Percentiles rank a stretch among this genome's conserved stretches.
These are phyloP conservation scores for Aspergillus nidulans DNA, from an alignment of 495 filamentous ascomycete genomes.

Conservation along the genomic window DNA sequence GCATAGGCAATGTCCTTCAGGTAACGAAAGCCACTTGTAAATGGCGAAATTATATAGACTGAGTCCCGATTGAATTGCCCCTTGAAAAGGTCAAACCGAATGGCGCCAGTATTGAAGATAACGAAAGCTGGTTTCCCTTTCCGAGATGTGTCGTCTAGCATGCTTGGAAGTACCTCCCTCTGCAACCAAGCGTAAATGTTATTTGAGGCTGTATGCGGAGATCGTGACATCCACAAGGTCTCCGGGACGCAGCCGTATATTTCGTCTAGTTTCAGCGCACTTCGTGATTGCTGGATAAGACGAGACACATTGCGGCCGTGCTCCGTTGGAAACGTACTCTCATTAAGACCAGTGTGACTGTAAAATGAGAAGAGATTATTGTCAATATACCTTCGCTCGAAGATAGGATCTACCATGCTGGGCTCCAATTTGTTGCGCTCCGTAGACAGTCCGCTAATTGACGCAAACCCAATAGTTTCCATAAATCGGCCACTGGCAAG, in stretches of 20 bases:
- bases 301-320: slow-evolving; percentile 68
- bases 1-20: slow-evolving; percentile 74
- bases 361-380: slow-evolving; percentile 86
- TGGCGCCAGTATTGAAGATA: slow-evolving; percentile 81
- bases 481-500: slow-evolving; percentile 92
- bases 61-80: slow-evolving; percentile 85
- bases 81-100: slow-evolving; percentile 93
- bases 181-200: slow-evolving; percentile 83
- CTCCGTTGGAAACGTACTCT: slow-evolving; percentile 69
- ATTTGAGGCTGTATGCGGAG: slow-evolving; percentile 60
- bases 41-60: slow-evolving; percentile 81
- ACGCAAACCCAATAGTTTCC: slow-evolving; percentile 97
- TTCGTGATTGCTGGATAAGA: slow-evolving; percentile 67
- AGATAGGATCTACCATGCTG: slow-evolving; percentile 44
- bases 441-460: slow-evolving; percentile 64
- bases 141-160: slow-evolving; percentile 48
- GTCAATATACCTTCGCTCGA: slow-evolving; percentile 84
- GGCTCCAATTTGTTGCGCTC: slow-evolving; percentile 30
- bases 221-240: slow-evolving; percentile 74
- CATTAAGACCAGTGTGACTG: slow-evolving; percentile 71
- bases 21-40: slow-evolving; percentile 73
- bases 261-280: slow-evolving; percentile 65
- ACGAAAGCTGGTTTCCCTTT: slow-evolving; percentile 57
- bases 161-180: slow-evolving; percentile 62
- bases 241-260: slow-evolving; percentile 78